Conservation (phyloP, 1,139 yeast genomes). For the Blastobotrys petasosporus region DNA sequence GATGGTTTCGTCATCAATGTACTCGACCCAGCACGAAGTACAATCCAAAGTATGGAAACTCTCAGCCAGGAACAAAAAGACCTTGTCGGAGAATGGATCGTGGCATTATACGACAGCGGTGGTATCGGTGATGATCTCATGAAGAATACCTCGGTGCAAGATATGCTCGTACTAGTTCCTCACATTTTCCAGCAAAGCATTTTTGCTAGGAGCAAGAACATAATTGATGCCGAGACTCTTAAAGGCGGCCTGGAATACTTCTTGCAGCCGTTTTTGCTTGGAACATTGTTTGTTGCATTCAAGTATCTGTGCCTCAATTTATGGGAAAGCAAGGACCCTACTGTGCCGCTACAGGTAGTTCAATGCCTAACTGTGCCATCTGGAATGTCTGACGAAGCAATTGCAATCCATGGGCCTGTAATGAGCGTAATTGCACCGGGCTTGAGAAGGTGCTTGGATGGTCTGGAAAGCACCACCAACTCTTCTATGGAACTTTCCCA, state of each 20-base stretch:
- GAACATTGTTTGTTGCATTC: constrained; percentile 42
- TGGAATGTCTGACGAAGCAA: constrained; percentile 37
- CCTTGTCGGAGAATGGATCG: constrained; percentile 68
- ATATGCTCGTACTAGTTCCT: constrained; percentile 65
- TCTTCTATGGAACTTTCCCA: constrained; percentile 1
- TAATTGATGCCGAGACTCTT: constrained; percentile 46
- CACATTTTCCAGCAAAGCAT: constrained; percentile 69
- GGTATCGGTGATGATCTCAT: constrained; percentile 83
- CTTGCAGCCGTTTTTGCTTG: constrained; percentile 52
- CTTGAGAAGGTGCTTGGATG: constrained; percentile 6
- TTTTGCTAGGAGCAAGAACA: constrained; percentile 50
- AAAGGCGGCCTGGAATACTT: constrained; percentile 61
- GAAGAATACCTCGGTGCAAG: constrained; percentile 59
- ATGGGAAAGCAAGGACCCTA: constrained; percentile 33
- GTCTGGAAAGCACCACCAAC: constrained; percentile 1
- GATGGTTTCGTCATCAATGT: background rate
- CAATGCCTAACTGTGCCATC: constrained; percentile 32
- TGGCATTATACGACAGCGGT: constrained; percentile 75
- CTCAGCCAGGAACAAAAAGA: constrained; percentile 34
- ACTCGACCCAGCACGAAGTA: constrained; percentile 6
- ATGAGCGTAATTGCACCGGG: constrained; percentile 4
- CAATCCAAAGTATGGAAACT: constrained; percentile 19
- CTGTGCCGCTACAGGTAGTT: constrained; percentile 31
- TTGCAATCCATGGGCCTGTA: constrained; percentile 13
- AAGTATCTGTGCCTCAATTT: constrained; percentile 36